Evolutionary conservation across 805 yeast species (phyloP), one percentile per base, ranked within the genome.

Genomic region (Kodamaea hsintzibuensis): DNA sequence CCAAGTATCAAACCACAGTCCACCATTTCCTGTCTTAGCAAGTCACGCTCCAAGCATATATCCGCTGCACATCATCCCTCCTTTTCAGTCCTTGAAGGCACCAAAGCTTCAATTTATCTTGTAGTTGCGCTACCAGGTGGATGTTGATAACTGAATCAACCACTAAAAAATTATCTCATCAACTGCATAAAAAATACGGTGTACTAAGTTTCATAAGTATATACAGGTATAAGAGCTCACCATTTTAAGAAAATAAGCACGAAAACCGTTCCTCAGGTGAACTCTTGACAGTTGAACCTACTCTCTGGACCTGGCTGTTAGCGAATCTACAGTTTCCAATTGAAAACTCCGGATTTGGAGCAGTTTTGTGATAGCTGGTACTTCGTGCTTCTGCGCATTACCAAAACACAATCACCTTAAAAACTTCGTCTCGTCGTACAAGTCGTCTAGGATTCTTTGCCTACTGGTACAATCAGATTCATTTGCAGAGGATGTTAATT

Each of bases 1-100:
- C 3, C 25, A 22, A 22, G 25, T 22, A 22, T 6, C 25, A 22
- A 22, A 22, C 25, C 25, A 22, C 25, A 22, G 25, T 22, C 25
- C 25, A 22, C 25, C 25, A 22, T 22, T 22, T 22, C 25, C 25
- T 22, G 3, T 22, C n/a, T 8, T 19, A 40, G 44, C 17, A 4
- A 40, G 25, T 40, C 44, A 40, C 18, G 44, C 44, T 22, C 44
- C 19, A 40, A 22, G 44, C 44, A 40, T 40, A 40, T 16, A 16
- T 40, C 44, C 44, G 44, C 44, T 40, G 44, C 44, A 40, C 44
- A 40, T 40, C 19, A 40, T 16, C 22, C 44, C 17, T 19, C 19
- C 44, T 17, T 39, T 39, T 14, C 3, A 22, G 25, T 37, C 42
- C 14, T 40, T 40, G 44, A 16, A 19, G 44, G 44, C 19, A 40